A percentile compares a stretch with the other conserved stretches of the same genome.
Conservation (phyloP, 208 protist species). For the Wallacemonas collosoma region DNA sequence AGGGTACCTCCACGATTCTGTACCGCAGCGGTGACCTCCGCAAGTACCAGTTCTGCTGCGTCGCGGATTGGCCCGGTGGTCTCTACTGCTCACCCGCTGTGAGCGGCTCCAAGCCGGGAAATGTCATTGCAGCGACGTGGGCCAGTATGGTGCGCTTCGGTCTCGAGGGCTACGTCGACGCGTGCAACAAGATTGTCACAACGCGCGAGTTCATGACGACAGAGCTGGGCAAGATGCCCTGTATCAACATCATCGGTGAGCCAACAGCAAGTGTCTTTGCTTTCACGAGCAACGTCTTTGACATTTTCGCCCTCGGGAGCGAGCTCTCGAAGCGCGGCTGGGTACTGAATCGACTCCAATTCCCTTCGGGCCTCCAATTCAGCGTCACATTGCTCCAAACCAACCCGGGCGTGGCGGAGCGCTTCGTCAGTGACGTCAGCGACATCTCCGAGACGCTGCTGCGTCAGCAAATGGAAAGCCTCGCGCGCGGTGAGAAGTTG, state of each 20-base stretch:
- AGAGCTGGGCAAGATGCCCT: slow-evolving; percentile 64
- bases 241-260: slow-evolving; percentile 86
- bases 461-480: slow-evolving; percentile 30
- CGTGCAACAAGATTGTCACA: slow-evolving; percentile 77
- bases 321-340: slow-evolving; percentile 88
- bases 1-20: slow-evolving; percentile 97
- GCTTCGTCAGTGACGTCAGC: slow-evolving; percentile 80
- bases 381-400: slow-evolving; percentile 91
- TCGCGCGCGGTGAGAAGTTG: slow-evolving; percentile 42
- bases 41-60: slow-evolving; percentile 95
- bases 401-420: slow-evolving; percentile 56
- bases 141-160: slow-evolving; percentile 95
- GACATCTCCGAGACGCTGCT: slow-evolving; percentile 49
- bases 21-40: slow-evolving; percentile 90
- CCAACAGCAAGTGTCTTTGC: slow-evolving; percentile 88
- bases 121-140: slow-evolving; percentile 96
- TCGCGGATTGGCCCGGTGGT: slow-evolving; percentile 97
- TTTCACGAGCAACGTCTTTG: slow-evolving; percentile 79
- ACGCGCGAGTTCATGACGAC: slow-evolving; percentile 78
- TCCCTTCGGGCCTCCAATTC: slow-evolving; percentile 92
- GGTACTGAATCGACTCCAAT: slow-evolving; percentile 95
- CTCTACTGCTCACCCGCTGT: slow-evolving; percentile 98
- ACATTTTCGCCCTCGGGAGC: slow-evolving; percentile 92
- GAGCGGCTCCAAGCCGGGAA: slow-evolving; percentile 94
- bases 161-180: slow-evolving; percentile 82